A percentile compares a stretch with the other conserved stretches of the same genome.
phyloP scores from a whole-genome alignment of 1,284 basidiomycete genomes.

The Papiliotrema terrestris region DNA sequence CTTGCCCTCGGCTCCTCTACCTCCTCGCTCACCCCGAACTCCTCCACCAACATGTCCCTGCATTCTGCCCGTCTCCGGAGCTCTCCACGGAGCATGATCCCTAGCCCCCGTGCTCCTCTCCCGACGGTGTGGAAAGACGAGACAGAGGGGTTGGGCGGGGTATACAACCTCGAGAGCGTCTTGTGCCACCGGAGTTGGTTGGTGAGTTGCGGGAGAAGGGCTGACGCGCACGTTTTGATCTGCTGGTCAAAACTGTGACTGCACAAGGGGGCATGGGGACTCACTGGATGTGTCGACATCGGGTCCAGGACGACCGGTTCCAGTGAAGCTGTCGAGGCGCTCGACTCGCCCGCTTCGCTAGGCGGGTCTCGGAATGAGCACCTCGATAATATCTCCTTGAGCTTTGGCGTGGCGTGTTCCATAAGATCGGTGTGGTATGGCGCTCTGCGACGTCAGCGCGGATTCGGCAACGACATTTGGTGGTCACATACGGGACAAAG shows the following conservation, averaged over 20 bases:
- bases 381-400: conserved; percentile 34
- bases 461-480: neutral
- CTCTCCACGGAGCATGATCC: conserved; percentile 46
- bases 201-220: conserved; percentile 42
- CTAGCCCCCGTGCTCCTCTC: conserved; percentile 44
- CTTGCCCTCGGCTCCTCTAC: neutral
- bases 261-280: conserved; percentile 1
- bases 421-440: conserved; percentile 47
- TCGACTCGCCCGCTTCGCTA: conserved; percentile 5
- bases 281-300: conserved; percentile 41
- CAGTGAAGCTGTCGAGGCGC: neutral
- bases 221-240: conserved; percentile 5
- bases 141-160: conserved; percentile 26
- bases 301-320: conserved; percentile 41
- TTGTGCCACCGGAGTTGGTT: conserved; percentile 46
- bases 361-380: conserved; percentile 27
- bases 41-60: conserved; percentile 28
- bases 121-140: conserved; percentile 42
- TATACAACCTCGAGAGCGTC: conserved; percentile 39
- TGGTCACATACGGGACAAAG: conserved; percentile 37
- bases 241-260: neutral
- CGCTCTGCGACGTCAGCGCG: conserved; percentile 18
- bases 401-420: conserved; percentile 40
- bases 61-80: conserved; percentile 30
- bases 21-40: conserved; percentile 37